A percentile compares a stretch with the other conserved stretches of the same genome.
phyloP scores from a whole-genome alignment of 2,329 filamentous ascomycete species.

The Epichloe typhina region DNA sequence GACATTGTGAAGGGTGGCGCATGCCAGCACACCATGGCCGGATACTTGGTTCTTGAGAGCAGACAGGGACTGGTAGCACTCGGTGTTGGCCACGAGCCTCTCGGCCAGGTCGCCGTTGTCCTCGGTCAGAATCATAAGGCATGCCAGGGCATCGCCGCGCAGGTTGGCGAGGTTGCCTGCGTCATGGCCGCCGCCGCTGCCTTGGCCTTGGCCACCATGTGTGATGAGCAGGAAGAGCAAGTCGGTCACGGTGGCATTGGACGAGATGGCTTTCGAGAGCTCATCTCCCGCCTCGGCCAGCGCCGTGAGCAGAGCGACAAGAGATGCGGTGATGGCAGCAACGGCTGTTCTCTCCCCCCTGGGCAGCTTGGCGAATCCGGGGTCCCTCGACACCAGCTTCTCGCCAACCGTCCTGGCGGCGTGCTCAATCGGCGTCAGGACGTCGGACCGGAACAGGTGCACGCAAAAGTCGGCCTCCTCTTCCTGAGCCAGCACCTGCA shows the following conservation, averaged over 20 bases:
- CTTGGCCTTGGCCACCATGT: constrained; percentile 22
- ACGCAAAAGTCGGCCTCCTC: constrained; percentile 56
- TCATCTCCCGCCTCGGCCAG: constrained; percentile 48
- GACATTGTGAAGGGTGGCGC: constrained; percentile 49
- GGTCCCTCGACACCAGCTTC: constrained; percentile 27
- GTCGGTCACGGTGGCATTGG: constrained; percentile 32
- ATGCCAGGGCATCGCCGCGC: constrained; percentile 36
- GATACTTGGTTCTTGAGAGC: constrained; percentile 33
- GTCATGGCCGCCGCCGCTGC: constrained; percentile 26
- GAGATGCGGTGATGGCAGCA: constrained; percentile 40
- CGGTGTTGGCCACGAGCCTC: constrained; percentile 32
- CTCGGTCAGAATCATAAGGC: constrained; percentile 45
- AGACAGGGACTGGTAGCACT: constrained; percentile 36
- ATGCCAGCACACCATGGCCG: constrained; percentile 41
- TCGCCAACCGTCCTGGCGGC: constrained; percentile 36
- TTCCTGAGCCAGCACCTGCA: constrained; percentile 46
- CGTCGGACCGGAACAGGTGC: constrained; percentile 48
- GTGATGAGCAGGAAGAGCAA: constrained; percentile 42
- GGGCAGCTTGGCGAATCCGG: constrained; percentile 32
- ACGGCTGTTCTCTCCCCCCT: constrained; percentile 41
- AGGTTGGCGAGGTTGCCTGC: constrained; percentile 28
- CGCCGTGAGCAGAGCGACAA: constrained; percentile 38
- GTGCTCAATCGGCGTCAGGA: constrained; percentile 46
- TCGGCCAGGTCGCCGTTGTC: constrained; percentile 43
- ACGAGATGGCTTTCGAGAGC: constrained; percentile 40